Conservation (phyloP, 139 green algal genomes). For the Pycnococcus provasolii region DNA sequence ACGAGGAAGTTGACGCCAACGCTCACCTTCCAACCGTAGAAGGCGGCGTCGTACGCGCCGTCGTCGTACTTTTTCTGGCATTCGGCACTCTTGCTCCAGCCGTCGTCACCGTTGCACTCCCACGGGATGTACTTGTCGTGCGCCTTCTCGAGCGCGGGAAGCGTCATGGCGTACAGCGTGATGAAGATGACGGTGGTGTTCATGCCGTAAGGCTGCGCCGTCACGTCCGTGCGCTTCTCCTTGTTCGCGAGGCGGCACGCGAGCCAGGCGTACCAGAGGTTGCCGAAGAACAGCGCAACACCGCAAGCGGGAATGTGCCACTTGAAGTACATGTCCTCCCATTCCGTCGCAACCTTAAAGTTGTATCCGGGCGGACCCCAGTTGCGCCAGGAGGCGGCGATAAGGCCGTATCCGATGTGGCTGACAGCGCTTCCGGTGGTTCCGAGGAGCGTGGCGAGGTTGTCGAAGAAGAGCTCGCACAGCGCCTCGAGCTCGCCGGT, state of each 20-base stretch:
- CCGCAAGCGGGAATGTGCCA: conserved; percentile 10
- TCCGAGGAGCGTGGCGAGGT: conserved; percentile 4
- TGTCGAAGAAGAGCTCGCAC: conserved; percentile 26
- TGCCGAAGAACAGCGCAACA: conserved; percentile 11
- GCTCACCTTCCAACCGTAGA: conserved; percentile 10
- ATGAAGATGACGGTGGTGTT: conserved; percentile 23
- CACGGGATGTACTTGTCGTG: background rate
- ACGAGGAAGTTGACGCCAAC: conserved; percentile 15
- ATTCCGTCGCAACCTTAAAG: background rate
- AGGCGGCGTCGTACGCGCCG: background rate
- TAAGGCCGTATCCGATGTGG: background rate
- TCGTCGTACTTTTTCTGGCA: background rate
- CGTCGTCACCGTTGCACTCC: too few species aligned
- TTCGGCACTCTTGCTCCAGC: background rate
- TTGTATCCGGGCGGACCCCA: background rate
- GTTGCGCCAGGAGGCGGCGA: background rate
- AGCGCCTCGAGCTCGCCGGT: conserved; percentile 14
- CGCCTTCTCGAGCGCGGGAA: background rate
- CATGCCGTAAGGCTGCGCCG: conserved; percentile 23
- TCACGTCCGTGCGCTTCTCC: conserved; percentile 11
- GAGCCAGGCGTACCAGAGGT: conserved; percentile 20
- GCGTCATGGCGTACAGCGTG: conserved; percentile 4
- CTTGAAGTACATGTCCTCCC: conserved; percentile 11
- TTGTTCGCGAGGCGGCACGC: conserved; percentile 4
- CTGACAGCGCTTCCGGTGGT: background rate